Conservation (phyloP, 495 filamentous ascomycete genomes). For the Barbatosphaeria neglecta region DNA sequence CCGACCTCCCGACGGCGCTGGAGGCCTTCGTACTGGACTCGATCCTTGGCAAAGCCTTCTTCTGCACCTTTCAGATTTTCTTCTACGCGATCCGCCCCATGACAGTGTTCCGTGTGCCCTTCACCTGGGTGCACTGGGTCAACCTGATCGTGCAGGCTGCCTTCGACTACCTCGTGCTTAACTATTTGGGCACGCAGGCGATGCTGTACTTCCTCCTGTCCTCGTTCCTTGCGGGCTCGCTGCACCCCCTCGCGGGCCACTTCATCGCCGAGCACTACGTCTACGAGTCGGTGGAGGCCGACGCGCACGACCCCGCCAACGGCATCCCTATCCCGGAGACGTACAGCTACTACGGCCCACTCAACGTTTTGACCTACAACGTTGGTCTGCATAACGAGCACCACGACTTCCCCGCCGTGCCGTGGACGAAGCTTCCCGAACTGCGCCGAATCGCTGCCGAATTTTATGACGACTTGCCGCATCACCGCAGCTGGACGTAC, state of each 20-base stretch:
- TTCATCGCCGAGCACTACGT: slow-evolving; percentile 99
- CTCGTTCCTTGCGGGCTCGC: slow-evolving; percentile 83
- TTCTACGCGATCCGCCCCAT: slow-evolving; percentile 99
- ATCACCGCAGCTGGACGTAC: slow-evolving; percentile 78
- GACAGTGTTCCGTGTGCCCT: slow-evolving; percentile 79
- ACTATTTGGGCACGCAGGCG: slow-evolving; percentile 41
- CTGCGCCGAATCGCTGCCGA: slow-evolving; percentile 75
- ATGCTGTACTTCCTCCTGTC: slow-evolving; percentile 72
- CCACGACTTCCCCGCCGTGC: slow-evolving; percentile 94
- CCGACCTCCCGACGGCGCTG: slow-evolving; percentile 83
- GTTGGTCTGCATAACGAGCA: slow-evolving; percentile 97
- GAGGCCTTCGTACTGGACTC: slow-evolving; percentile 93
- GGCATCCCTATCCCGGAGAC: slow-evolving; percentile 73
- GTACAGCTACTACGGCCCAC: slow-evolving; percentile 87
- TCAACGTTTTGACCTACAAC: slow-evolving; percentile 92
- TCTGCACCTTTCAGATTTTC: slow-evolving; percentile 98
- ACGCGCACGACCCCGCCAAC: slow-evolving; percentile 48
- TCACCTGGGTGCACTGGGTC: slow-evolving; percentile 72
- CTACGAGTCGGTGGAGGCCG: slow-evolving; percentile 55
- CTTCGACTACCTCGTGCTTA: slow-evolving; percentile 65
- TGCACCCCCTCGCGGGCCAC: slow-evolving; percentile 93
- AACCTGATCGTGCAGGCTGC: slow-evolving; percentile 66
- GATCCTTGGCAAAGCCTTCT: slow-evolving; percentile 96
- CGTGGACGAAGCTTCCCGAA: slow-evolving; percentile 73
- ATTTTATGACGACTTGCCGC: slow-evolving; percentile 83